Conservation (phyloP, 495 filamentous ascomycete species). For the Penicillium paxilli region DNA sequence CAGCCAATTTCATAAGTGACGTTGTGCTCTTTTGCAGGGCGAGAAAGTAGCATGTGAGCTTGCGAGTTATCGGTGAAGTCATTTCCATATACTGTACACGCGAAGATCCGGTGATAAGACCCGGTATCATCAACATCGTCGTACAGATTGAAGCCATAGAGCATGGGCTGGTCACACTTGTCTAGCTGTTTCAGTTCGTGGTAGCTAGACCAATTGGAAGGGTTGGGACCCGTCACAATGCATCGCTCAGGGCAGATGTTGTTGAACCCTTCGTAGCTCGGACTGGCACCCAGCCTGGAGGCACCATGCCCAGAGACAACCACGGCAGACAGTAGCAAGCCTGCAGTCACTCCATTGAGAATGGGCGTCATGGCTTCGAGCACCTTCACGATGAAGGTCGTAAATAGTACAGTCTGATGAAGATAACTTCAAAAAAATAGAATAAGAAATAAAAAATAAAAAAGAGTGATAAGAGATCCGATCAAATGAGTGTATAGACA, state of each 20-base stretch:
- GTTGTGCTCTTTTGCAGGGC: no score
- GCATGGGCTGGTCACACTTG: conserved; percentile 27
- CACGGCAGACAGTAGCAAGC: conserved; percentile 1
- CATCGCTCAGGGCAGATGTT: conserved; percentile 32
- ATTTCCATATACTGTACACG: conserved; percentile 32
- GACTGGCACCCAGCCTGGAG: conserved; percentile 16
- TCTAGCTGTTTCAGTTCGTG: conserved; percentile 22
- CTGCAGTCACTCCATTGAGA: conserved; percentile 1
- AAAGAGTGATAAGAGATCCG: background rate
- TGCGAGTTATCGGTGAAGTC: conserved; percentile 18
- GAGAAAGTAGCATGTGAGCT: conserved; percentile 14
- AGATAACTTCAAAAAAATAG: background rate
- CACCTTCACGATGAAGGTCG: background rate
- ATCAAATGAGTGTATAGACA: conserved; percentile 4
- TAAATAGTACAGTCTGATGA: conserved; percentile 3
- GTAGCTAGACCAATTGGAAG: conserved; percentile 34
- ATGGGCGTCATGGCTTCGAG: conserved; percentile 3
- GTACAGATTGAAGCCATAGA: conserved; percentile 31
- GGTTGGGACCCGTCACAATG: conserved; percentile 25
- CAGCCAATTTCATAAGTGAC: no score
- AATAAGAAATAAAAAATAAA: background rate
- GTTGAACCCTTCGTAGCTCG: conserved; percentile 15
- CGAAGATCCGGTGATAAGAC: conserved; percentile 26
- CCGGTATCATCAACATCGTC: conserved; percentile 29
- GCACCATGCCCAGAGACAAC: conserved; percentile 2